Percentiles rank a stretch among this genome's conserved stretches.
Conservation (phyloP, 345 rosid genomes). For the Turnera subulata region DNA sequence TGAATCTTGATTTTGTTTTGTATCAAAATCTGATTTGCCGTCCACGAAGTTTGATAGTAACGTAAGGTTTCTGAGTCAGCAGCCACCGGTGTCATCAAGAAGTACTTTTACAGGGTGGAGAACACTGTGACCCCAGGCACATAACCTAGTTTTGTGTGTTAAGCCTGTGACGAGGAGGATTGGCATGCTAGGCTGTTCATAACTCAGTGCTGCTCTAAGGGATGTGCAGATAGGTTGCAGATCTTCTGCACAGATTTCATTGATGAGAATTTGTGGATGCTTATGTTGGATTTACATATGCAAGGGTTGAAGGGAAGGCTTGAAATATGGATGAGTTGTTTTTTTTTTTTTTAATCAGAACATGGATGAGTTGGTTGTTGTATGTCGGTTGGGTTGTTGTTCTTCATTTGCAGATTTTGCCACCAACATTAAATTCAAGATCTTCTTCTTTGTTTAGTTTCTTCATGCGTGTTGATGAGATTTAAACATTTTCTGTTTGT, state of each 20-base stretch:
- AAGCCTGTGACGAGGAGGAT: constrained; percentile 67
- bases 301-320: constrained; percentile 62
- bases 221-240: constrained; percentile 62
- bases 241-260: constrained; percentile 85
- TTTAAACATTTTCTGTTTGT: no score
- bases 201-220: constrained; percentile 49
- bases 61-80: constrained; percentile 60
- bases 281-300: constrained; percentile 60
- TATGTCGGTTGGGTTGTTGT: no score
- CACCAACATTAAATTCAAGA: no score
- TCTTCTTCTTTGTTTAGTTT: no score
- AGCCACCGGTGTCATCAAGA: constrained; percentile 41
- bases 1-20: no score
- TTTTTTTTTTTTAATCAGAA: no score
- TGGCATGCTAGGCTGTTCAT: constrained; percentile 72
- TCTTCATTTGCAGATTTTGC: no score
- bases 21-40: no score
- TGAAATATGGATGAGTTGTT: no score
- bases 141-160: constrained; percentile 79
- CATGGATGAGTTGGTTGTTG: no score
- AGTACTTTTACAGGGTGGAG: constrained; percentile 80
- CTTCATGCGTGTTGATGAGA: no score
- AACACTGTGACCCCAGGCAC: constrained; percentile 76
- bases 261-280: constrained; percentile 81
- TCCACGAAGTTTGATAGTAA: constrained; percentile 80